Conservation (phyloP, 208 protist genomes). For the Herpetomonas samuelpessoai region DNA sequence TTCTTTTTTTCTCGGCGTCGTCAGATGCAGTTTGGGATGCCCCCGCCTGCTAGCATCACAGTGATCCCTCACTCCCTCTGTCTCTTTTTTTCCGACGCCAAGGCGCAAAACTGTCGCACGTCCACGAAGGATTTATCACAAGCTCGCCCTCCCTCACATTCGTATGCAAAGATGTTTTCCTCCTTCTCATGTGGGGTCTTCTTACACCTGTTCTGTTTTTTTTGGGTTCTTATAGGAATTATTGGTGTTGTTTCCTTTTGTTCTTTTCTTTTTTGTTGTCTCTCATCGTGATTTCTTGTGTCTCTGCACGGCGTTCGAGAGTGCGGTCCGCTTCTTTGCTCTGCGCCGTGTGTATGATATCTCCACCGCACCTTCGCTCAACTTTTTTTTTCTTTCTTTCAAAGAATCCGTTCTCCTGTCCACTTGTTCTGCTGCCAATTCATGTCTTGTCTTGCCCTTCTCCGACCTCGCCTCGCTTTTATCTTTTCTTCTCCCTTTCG, state of each 20-base stretch:
- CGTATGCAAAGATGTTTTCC: no score
- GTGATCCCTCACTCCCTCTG: no score
- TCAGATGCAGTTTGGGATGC: conserved; percentile 90
- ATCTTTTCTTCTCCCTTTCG: conserved; percentile 7
- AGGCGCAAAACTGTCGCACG: no score
- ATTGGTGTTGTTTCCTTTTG: conserved; percentile 7
- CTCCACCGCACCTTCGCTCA: no score
- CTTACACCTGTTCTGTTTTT: conserved; percentile 2
- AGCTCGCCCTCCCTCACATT: conserved; percentile 84
- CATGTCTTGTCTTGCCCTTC: background rate
- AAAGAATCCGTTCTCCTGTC: conserved; percentile 16
- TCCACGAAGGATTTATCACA: no score
- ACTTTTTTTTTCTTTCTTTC: no score
- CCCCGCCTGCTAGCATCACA: no score
- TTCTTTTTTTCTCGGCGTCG: conserved; percentile 61
- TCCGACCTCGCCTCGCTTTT: background rate
- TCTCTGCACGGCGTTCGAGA: no score
- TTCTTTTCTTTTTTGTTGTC: conserved; percentile 12
- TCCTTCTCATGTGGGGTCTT: conserved; percentile 6
- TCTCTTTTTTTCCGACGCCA: no score
- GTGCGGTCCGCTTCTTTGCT: no score
- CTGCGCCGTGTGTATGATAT: no score
- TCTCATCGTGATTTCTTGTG: conserved; percentile 17
- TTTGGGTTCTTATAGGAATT: background rate
- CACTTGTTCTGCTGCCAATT: conserved; percentile 8